Conservation (phyloP, 495 filamentous ascomycete species). For the Lasiosphaeris hirsuta region DNA sequence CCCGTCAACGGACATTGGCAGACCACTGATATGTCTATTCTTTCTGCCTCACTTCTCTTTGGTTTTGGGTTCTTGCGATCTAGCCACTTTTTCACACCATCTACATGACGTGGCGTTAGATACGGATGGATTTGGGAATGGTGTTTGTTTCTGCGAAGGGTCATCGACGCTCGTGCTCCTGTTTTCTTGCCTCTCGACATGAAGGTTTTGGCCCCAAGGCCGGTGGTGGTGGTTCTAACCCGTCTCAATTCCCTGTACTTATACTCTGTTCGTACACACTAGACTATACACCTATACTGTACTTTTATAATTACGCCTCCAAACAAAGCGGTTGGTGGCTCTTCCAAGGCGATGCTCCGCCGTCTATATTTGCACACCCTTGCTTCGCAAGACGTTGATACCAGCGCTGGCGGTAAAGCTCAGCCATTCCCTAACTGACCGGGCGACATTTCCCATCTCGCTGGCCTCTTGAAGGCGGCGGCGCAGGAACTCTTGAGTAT, state of each 20-base stretch:
- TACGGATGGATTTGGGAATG: not conserved
- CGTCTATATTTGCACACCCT: conserved; percentile 55
- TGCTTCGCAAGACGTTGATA: conserved; percentile 60
- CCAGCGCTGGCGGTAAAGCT: conserved; percentile 68
- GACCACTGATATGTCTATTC: conserved; percentile 25
- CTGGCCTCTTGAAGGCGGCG: conserved; percentile 69
- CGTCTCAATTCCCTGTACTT: no score
- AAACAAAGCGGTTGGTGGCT: no score
- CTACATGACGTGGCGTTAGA: no score
- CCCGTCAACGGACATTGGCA: conserved; percentile 48
- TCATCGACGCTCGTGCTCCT: no score
- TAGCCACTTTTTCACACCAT: no score
- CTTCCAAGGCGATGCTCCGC: no score
- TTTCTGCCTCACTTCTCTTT: not conserved
- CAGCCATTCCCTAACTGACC: conserved; percentile 65
- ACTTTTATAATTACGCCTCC: no score
- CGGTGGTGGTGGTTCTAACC: no score
- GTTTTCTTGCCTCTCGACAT: no score
- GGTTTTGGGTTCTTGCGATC: not conserved
- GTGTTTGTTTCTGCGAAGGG: not conserved
- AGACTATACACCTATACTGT: no score
- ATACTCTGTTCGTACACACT: no score
- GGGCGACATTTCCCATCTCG: conserved; percentile 54
- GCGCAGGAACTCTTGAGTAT: conserved; percentile 77
- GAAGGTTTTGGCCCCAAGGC: no score